Percentiles rank a stretch among this genome's conserved stretches.
Evolutionary conservation across 2,329 filamentous ascomycete species (phyloP).

Genomic region (Orbilia oligospora): DNA sequence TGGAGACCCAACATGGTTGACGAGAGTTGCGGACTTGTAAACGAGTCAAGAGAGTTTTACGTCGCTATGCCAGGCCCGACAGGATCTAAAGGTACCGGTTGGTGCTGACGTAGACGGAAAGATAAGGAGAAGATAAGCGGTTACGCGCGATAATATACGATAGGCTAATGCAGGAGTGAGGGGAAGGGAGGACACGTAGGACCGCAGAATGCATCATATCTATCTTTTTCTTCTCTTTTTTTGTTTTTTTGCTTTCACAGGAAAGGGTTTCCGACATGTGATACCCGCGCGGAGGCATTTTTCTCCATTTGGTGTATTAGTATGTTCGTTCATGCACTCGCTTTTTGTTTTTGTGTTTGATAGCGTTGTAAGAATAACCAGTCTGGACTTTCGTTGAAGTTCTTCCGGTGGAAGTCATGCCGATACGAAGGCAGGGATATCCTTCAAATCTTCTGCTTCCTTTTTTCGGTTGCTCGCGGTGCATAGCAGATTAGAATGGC

Average conservation of each 20-base stretch:
- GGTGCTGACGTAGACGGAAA: slow-evolving; percentile 25
- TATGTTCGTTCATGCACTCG: background rate
- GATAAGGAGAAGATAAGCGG: slow-evolving; percentile 22
- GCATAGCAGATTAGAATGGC: slow-evolving; percentile 24
- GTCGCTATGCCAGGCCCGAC: slow-evolving; percentile 19
- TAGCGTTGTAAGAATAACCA: slow-evolving; percentile 28
- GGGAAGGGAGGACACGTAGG: slow-evolving; percentile 11
- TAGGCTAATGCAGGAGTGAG: slow-evolving; percentile 24
- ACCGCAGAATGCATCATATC: slow-evolving; percentile 21
- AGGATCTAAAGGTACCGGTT: background rate
- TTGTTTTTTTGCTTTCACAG: background rate
- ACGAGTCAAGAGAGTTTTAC: background rate
- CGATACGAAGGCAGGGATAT: background rate
- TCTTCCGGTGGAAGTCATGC: slow-evolving; percentile 6
- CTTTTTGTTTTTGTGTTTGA: slow-evolving; percentile 9
- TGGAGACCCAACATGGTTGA: slow-evolving; percentile 43
- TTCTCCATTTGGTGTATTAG: slow-evolving; percentile 4
- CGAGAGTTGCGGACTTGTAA: slow-evolving; percentile 46
- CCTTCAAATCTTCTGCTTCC: background rate
- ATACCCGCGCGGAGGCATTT: background rate
- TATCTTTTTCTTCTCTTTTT: background rate
- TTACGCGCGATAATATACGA: slow-evolving; percentile 4
- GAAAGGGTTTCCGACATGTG: slow-evolving; percentile 12
- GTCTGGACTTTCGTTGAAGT: slow-evolving; percentile 23
- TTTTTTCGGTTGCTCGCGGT: background rate